Conservation (phyloP, 2,329 filamentous ascomycete species). For the Chrysoporthe cubensis region DNA sequence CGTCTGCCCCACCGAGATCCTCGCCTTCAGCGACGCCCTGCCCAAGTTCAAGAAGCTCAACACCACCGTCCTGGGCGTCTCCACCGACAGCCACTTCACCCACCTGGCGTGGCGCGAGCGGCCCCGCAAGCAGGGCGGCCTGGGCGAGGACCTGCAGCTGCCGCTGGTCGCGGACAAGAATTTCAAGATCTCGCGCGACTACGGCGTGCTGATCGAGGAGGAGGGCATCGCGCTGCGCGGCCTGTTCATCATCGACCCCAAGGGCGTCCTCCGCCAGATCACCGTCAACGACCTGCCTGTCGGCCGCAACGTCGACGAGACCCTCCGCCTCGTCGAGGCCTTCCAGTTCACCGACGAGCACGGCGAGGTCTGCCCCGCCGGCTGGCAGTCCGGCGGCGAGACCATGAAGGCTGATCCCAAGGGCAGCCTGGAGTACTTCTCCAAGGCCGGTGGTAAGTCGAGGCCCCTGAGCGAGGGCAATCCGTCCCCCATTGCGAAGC, state of each 20-base stretch:
- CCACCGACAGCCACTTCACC: constrained; percentile 63
- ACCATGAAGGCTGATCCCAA: constrained; percentile 57
- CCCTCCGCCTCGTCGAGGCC: constrained; percentile 67
- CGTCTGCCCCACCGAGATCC: constrained; percentile 69
- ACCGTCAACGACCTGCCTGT: constrained; percentile 69
- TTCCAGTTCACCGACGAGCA: constrained; percentile 86
- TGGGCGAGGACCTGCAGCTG: constrained; percentile 62
- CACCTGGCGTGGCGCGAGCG: constrained; percentile 62
- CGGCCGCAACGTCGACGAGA: constrained; percentile 67
- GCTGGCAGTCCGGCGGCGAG: constrained; percentile 52
- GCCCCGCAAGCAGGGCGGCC: constrained; percentile 62
- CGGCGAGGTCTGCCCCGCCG: constrained; percentile 71
- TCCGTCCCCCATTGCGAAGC: constrained; percentile 27
- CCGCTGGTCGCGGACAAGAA: constrained; percentile 67
- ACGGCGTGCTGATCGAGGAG: constrained; percentile 67
- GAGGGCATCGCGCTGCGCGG: constrained; percentile 66
- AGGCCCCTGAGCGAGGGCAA: constrained; percentile 26
- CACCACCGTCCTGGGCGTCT: constrained; percentile 63
- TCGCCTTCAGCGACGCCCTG: constrained; percentile 66
- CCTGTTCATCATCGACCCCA: constrained; percentile 69
- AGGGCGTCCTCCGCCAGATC: constrained; percentile 63
- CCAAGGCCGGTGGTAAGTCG: constrained; percentile 29
- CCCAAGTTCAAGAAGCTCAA: constrained; percentile 62
- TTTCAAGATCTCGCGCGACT: constrained; percentile 62
- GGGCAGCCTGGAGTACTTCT: constrained; percentile 54